A percentile compares a stretch with the other conserved stretches of the same genome.
Conservation (phyloP, 352 stramenopile genomes). For the Pythium utonaiense region DNA sequence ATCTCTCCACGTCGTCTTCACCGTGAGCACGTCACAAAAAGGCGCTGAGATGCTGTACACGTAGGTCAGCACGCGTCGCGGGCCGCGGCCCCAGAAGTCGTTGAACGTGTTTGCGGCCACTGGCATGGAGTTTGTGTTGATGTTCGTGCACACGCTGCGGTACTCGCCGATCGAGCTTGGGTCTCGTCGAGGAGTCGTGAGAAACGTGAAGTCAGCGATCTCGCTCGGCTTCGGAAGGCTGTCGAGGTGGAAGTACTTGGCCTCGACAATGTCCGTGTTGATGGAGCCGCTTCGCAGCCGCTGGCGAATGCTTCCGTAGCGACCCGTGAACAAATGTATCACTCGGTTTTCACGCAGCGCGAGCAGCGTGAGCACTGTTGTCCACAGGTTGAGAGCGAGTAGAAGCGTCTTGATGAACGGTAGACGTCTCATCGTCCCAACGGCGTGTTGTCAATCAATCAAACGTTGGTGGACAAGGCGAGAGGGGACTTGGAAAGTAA, state of each 20-base stretch:
- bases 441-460: too few species aligned
- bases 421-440: not conserved
- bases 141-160: slow-evolving; percentile 21
- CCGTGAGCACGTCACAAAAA: slow-evolving; percentile 13
- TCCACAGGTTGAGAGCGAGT: slow-evolving; percentile 4
- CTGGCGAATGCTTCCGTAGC: slow-evolving; percentile 13
- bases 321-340: slow-evolving; percentile 4
- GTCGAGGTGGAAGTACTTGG: not conserved
- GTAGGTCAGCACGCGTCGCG: slow-evolving; percentile 21
- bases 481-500: too few species aligned
- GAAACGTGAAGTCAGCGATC: slow-evolving; percentile 22
- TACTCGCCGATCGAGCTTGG: slow-evolving; percentile 22
- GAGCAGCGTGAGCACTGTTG: slow-evolving; percentile 16
- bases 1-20: slow-evolving; percentile 1
- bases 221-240: slow-evolving; percentile 23
- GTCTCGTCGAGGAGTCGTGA: slow-evolving; percentile 18
- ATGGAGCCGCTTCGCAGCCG: slow-evolving; percentile 14
- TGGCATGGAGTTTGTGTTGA: slow-evolving; percentile 18
- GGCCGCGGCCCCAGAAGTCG: slow-evolving; percentile 30
- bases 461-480: too few species aligned
- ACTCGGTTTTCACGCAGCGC: slow-evolving; percentile 18
- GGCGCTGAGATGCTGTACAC: slow-evolving; percentile 33
- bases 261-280: slow-evolving; percentile 22
- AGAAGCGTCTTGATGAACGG: slow-evolving; percentile 8
- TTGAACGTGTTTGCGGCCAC: slow-evolving; percentile 23